Evolutionary conservation across 345 rosid genomes (phyloP).

Genomic region (Aquilaria yunnanensis): DNA sequence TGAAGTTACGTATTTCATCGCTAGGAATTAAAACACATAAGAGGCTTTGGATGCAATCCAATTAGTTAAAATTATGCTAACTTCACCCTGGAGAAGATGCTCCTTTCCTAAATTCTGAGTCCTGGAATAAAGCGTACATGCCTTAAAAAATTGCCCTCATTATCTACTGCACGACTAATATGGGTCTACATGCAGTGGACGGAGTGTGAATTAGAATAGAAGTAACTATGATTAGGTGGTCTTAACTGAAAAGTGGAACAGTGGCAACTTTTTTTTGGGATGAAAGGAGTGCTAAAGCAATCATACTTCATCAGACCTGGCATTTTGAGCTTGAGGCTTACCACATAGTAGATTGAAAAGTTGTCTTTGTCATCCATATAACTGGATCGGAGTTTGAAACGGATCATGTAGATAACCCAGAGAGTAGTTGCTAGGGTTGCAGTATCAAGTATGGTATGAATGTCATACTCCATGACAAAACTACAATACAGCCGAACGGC

Average conservation of each 20-base stretch:
- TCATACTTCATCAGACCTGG: neutral
- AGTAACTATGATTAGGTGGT: neutral
- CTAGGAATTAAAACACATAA: no score
- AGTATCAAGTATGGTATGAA: constrained; percentile 79
- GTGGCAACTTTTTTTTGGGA: neutral
- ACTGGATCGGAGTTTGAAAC: constrained; percentile 67
- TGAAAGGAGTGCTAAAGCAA: no score
- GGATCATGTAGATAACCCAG: constrained; percentile 90
- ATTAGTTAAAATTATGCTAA: no score
- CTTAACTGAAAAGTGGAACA: neutral
- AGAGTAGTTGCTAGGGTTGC: constrained; percentile 72
- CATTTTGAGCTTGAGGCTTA: constrained; percentile 20
- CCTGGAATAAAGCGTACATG: no score
- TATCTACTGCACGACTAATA: no score
- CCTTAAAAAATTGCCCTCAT: no score
- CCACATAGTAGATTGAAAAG: constrained; percentile 71
- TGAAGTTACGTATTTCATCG: no score
- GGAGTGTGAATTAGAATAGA: no score
- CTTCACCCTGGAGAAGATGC: no score
- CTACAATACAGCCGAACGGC: constrained; percentile 86
- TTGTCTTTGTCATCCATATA: constrained; percentile 93
- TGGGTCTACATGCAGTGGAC: no score
- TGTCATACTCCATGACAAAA: constrained; percentile 90
- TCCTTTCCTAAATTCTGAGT: no score
- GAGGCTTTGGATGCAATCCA: no score